Evolutionary conservation across 768 basidiomycete species (phyloP), one percentile per base, ranked within the genome.

Genomic region (Mycena leptocephala): DNA sequence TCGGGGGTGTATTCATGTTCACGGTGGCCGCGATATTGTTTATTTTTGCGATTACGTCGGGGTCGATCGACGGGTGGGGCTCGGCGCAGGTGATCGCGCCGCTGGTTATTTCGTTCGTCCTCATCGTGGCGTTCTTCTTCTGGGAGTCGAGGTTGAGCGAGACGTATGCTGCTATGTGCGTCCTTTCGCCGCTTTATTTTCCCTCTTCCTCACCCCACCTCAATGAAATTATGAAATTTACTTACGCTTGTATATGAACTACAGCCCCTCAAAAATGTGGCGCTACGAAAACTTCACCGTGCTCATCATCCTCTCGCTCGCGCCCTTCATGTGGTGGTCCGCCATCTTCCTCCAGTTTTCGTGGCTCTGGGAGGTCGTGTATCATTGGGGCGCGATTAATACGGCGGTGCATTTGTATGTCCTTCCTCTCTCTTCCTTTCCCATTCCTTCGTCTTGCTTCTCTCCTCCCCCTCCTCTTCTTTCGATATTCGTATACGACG

Each of bases 41-140:
- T 67, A 85, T 88, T 5, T 88, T 88, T 59, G 84, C 87, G 2
- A 79, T 88, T n/a, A 89, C 87, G 0, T 85, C 86, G 35, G 90
- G 89, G 26, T 87, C 92, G 8, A 84, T 85, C 22, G 81, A 80
- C 62, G 90, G 92, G 24, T 93, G 92, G 92, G 80, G 79, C 6
- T 80, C 85, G 1, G 85, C 89, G 7, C 75, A 81, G 20, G 89
- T 92, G 70, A 80, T 92, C 62, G 84, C 82, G 6, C 87, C 89
- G 0, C 82, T 93, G 43, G 79, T 90, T 11, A 76, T 92, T 39
- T 88, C 91, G 5, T 79, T 90, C 72, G 39, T 87, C 11, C 74
- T 89, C 14, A 78, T 83, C 43, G 76, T 82, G 32, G 81, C 67
- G 2, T 66, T 66, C 24, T 53, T 66, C 20, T 20, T 66, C 2